Evolutionary conservation across 306 rosid genomes (phyloP), one percentile per base, ranked within the genome.

Genomic region (Prinsepia uniflora): DNA sequence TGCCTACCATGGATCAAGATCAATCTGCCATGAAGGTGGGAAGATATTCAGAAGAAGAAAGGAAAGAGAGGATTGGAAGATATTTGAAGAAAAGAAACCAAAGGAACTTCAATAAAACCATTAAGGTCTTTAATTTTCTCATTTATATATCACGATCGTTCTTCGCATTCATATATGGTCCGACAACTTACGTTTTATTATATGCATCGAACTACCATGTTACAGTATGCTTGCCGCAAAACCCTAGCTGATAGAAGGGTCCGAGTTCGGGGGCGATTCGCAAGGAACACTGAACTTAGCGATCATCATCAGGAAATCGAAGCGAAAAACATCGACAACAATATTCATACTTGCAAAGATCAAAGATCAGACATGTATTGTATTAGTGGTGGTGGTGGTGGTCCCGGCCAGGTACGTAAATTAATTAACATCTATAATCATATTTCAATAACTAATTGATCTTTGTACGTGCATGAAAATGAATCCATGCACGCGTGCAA

Each of bases 201-300:
- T 30, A 30, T 30, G 36, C 43, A 36, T 6, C 18, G 18, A 59
- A 6, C 8, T 30, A 36, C 65, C 44, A 46, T 7, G n/a, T 20
- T 60, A 55, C 82, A 94, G 98, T 94, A 94, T 72, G 98, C 98
- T 72, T 94, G 98, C 65, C 89, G 98, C 41, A 94, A 94, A 86
- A 94, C 94, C 69, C 85, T 94, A 52, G 98, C 98, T 18, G 98
- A 94, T 80, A 81, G 96, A 60, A 76, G 98, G 75, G 96, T 88
- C 6, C 77, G 98, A 76, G 98, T 94, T 36, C 89, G 98, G 20
- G 98, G 98, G 74, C 89, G 98, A 81, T 94, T 94, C 79, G 98
- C 97, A 11, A 88, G 94, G 69, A 94, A 94, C 79, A 81, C 73
- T 41, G 94, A 90, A 59, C 72, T 78, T 0, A 80, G 83, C 46